Conservation (phyloP, 2,329 filamentous ascomycete genomes). For the Fusarium clavum region DNA sequence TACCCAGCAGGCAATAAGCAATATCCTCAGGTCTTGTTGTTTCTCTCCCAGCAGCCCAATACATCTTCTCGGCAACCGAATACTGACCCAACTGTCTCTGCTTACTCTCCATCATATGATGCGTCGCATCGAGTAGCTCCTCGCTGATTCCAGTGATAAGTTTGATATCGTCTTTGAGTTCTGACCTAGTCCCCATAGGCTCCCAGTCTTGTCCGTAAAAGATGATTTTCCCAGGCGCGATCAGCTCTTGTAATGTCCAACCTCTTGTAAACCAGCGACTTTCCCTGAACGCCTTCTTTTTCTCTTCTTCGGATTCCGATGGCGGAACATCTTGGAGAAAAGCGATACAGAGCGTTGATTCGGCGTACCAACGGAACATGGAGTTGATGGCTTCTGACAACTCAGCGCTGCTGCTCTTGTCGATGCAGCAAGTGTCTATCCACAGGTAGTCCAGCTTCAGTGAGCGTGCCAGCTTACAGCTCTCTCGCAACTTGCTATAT, state of each 20-base stretch:
- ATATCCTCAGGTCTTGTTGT: conserved; percentile 49
- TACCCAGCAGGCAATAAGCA: conserved; percentile 50
- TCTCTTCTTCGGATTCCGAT: conserved; percentile 1
- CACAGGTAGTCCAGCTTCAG: conserved; percentile 44
- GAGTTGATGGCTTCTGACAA: conserved; percentile 50
- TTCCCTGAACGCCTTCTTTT: background rate
- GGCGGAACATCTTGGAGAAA: conserved; percentile 41
- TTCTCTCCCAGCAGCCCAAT: conserved; percentile 47
- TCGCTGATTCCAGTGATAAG: conserved; percentile 35
- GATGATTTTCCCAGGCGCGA: conserved; percentile 43
- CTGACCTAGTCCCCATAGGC: conserved; percentile 29
- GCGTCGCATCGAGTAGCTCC: conserved; percentile 28
- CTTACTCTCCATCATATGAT: conserved; percentile 21
- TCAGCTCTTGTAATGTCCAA: conserved; percentile 49
- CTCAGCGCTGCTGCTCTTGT: conserved; percentile 49
- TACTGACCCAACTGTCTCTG: conserved; percentile 15
- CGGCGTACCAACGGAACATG: conserved; percentile 51
- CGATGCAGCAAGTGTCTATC: conserved; percentile 51
- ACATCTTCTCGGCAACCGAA: conserved; percentile 47
- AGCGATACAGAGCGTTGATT: conserved; percentile 44
- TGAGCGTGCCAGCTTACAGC: conserved; percentile 35
- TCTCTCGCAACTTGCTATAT: conserved; percentile 39
- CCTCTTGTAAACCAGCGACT: conserved; percentile 47
- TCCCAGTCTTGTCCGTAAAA: conserved; percentile 45
- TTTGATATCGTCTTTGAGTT: conserved; percentile 36